These are phyloP conservation scores for Pythium utonaiense DNA, from an alignment of 352 stramenopile species.

Conservation along the genomic window DNA sequence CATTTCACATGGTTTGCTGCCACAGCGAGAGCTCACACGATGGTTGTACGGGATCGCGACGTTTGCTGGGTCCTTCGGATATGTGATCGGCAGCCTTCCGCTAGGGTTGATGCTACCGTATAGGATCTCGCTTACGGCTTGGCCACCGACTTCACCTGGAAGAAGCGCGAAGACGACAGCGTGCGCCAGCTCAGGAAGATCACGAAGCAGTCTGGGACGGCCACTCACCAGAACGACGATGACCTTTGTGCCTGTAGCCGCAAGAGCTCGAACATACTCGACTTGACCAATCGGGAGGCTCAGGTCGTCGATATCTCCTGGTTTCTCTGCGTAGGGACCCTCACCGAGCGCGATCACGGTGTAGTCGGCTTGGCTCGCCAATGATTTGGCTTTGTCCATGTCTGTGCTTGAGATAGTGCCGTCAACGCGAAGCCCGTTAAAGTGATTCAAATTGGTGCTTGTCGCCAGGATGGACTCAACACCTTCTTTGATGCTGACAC, in stretches of 20 bases:
- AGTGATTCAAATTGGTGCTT: background rate
- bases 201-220: constrained; percentile 38
- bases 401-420: constrained; percentile 13
- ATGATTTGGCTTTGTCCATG: constrained; percentile 9
- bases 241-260: constrained; percentile 40
- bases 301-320: constrained; percentile 47
- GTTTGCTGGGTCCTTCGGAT: constrained; percentile 55
- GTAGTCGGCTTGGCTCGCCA: constrained; percentile 19
- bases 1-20: constrained; percentile 29
- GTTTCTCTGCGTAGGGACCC: constrained; percentile 46
- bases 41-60: constrained; percentile 43
- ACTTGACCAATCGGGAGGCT: constrained; percentile 42
- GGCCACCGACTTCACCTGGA: constrained; percentile 46
- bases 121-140: constrained; percentile 53
- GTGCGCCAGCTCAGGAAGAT: constrained; percentile 26
- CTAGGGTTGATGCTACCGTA: constrained; percentile 52
- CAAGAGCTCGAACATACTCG: constrained; percentile 40
- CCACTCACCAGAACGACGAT: constrained; percentile 61
- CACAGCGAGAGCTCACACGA: constrained; percentile 26
- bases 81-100: constrained; percentile 56
- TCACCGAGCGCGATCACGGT: constrained; percentile 30
- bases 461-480: constrained; percentile 10
- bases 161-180: constrained; percentile 56
- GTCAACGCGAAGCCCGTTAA: constrained; percentile 22
- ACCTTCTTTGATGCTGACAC: constrained; percentile 25